Evolutionary conservation across 78 protist species (phyloP).

Genomic region (Mantamonas sphyraenae): DNA sequence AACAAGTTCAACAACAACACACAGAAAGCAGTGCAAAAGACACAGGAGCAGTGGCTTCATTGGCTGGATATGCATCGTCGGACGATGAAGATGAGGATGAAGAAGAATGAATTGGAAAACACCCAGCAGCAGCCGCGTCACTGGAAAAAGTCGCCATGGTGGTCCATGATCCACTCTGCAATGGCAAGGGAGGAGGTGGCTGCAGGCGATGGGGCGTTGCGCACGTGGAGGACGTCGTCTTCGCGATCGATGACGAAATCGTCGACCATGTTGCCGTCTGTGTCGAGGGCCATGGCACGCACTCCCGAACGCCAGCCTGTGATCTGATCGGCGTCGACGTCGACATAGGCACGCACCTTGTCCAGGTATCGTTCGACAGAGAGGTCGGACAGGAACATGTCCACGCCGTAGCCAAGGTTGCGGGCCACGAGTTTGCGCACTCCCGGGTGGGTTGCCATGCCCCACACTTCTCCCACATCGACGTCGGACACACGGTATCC

Average conservation of each 20-base stretch:
- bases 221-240: conserved; percentile 25
- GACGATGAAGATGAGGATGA: no score
- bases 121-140: no score
- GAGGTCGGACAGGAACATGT: background rate
- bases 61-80: no score
- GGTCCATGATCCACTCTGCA: conserved; percentile 31
- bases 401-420: background rate
- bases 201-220: conserved; percentile 65
- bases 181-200: conserved; percentile 61
- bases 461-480: conserved; percentile 13
- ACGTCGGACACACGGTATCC: conserved; percentile 31
- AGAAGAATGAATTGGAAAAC: no score
- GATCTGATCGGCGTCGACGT: no score
- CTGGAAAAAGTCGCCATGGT: no score
- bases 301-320: no score
- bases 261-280: conserved; percentile 36
- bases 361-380: no score
- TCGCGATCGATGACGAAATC: conserved; percentile 40
- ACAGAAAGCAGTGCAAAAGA: no score
- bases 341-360: no score
- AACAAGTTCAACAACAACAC: no score
- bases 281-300: conserved; percentile 32
- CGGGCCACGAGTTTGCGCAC: background rate
- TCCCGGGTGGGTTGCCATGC: background rate
- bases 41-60: no score